Conservation (phyloP, 2,329 filamentous ascomycete species). For the Thermomyces lanuginosus region DNA sequence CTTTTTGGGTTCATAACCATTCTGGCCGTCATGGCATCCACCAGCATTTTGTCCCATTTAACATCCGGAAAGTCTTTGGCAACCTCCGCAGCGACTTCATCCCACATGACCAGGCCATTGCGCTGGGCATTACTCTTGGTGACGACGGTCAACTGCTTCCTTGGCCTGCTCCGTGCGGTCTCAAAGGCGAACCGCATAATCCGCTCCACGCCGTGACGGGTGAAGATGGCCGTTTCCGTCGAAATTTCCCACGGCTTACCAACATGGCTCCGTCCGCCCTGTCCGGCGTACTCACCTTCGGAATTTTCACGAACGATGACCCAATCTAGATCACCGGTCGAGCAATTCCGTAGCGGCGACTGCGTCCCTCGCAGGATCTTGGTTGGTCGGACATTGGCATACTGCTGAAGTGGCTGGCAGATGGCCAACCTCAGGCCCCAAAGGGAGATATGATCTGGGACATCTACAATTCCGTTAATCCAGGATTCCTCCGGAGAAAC, state of each 20-base stretch:
- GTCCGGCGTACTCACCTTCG: conserved; percentile 40
- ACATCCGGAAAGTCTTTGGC: conserved; percentile 36
- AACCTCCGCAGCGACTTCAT: conserved; percentile 34
- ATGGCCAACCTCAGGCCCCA: conserved; percentile 39
- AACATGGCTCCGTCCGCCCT: conserved; percentile 37
- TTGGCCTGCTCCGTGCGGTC: conserved; percentile 30
- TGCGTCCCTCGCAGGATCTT: conserved; percentile 37
- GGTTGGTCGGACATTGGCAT: conserved; percentile 40
- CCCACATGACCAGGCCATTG: conserved; percentile 42
- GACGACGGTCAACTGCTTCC: conserved; percentile 37
- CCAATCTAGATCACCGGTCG: conserved; percentile 38
- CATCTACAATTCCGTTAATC: conserved; percentile 5
- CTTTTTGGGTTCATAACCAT: conserved; percentile 37
- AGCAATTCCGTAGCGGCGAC: conserved; percentile 33
- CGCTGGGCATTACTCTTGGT: conserved; percentile 41
- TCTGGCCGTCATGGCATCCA: conserved; percentile 40
- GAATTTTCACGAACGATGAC: conserved; percentile 40
- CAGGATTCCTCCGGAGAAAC: background rate
- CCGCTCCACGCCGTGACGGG: conserved; percentile 34
- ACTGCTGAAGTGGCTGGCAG: conserved; percentile 39
- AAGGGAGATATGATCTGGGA: conserved; percentile 5
- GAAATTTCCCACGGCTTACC: conserved; percentile 36
- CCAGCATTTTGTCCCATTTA: conserved; percentile 38
- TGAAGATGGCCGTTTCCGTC: conserved; percentile 39
- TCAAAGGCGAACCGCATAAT: conserved; percentile 40